Evolutionary conservation across 108 stramenopile genomes (phyloP).

Genomic region (Mediolabrus comicus): DNA sequence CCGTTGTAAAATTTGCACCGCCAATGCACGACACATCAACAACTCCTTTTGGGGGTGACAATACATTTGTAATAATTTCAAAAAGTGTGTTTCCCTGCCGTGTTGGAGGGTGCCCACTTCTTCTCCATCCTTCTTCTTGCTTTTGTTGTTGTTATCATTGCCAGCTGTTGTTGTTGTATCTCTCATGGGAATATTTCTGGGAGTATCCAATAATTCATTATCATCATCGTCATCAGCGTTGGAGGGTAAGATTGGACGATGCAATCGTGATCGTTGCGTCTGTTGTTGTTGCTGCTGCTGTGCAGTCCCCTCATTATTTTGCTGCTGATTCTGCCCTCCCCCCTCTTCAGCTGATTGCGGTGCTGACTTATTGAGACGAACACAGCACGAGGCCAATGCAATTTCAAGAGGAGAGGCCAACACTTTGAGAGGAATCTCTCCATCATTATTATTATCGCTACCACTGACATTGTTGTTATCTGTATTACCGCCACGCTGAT

Average conservation of each 20-base stretch:
- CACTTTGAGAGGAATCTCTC: not conserved
- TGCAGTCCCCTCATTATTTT: too few species aligned
- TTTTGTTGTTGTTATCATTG: not conserved
- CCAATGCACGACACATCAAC: constrained; percentile 19
- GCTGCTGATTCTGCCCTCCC: too few species aligned
- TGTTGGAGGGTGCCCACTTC: constrained; percentile 13
- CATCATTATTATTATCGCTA: not conserved
- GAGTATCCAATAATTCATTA: not conserved
- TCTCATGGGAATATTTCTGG: not conserved
- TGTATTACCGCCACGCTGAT: too few species aligned
- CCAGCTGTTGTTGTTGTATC: not conserved
- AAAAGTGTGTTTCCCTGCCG: constrained; percentile 23
- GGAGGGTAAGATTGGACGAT: constrained; percentile 18
- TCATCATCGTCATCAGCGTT: constrained; percentile 15
- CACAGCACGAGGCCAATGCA: constrained; percentile 31
- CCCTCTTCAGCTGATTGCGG: too few species aligned
- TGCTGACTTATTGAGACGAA: not conserved
- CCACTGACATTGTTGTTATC: too few species aligned
- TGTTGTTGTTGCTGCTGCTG: not conserved
- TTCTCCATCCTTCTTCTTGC: not conserved
- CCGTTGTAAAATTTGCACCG: constrained; percentile 31
- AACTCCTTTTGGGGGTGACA: constrained; percentile 14
- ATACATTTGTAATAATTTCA: constrained; percentile 25
- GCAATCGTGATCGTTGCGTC: constrained; percentile 21
- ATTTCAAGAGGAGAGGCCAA: constrained; percentile 30